Conservation (phyloP, 2,329 filamentous ascomycete genomes). For the Daldinia sp. region DNA sequence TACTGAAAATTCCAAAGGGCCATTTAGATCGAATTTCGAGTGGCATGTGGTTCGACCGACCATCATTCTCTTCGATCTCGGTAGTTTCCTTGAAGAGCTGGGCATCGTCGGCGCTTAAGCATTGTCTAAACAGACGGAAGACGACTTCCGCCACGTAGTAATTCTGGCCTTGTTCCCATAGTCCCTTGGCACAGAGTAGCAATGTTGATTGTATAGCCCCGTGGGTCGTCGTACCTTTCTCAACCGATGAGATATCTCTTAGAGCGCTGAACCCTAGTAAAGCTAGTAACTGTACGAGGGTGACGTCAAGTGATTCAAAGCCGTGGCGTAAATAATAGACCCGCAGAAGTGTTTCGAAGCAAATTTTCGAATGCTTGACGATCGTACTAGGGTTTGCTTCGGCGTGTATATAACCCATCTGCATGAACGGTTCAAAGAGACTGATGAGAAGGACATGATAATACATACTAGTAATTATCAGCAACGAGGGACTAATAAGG, state of each 20-base stretch:
- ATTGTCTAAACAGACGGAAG: slow-evolving; percentile 41
- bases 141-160: slow-evolving; percentile 43
- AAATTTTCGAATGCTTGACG: slow-evolving; percentile 40
- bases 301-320: slow-evolving; percentile 45
- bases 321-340: slow-evolving; percentile 52
- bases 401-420: slow-evolving; percentile 26
- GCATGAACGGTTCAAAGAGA: slow-evolving; percentile 48
- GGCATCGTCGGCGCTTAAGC: slow-evolving; percentile 37
- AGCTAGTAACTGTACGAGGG: slow-evolving; percentile 40
- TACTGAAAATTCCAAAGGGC: slow-evolving; percentile 45
- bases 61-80: slow-evolving; percentile 34
- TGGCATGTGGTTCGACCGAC: slow-evolving; percentile 31
- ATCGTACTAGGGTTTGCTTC: slow-evolving; percentile 33
- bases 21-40: slow-evolving; percentile 44
- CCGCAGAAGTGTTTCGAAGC: slow-evolving; percentile 49
- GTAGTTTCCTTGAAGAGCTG: slow-evolving; percentile 34
- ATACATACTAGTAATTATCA: slow-evolving; percentile 50
- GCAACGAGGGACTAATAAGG: neutral
- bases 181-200: slow-evolving; percentile 46
- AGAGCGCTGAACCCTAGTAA: slow-evolving; percentile 44
- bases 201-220: slow-evolving; percentile 45
- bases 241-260: slow-evolving; percentile 20
- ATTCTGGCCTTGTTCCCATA: slow-evolving; percentile 47
- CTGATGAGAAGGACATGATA: slow-evolving; percentile 54
- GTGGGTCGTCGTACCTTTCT: slow-evolving; percentile 18